Evolutionary conservation across 495 filamentous ascomycete genomes (phyloP).

Genomic region (Aspergillus ellipticus): DNA sequence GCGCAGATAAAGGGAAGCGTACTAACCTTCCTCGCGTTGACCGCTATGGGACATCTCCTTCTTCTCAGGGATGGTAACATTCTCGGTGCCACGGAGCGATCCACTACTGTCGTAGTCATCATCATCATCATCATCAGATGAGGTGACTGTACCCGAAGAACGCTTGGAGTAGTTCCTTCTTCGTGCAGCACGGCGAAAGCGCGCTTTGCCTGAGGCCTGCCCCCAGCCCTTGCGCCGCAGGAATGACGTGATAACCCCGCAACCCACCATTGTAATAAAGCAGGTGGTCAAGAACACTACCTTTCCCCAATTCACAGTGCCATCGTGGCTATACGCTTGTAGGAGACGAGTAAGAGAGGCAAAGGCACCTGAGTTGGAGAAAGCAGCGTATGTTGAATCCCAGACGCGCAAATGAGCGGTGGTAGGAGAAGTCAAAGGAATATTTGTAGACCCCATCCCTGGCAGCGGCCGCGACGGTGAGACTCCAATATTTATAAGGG

Average conservation of each 20-base stretch:
- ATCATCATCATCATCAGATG: constrained; percentile 45
- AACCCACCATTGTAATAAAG: constrained; percentile 39
- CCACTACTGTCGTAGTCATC: constrained; percentile 41
- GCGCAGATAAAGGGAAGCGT: too few species aligned
- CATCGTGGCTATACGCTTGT: constrained; percentile 26
- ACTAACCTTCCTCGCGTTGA: constrained; percentile 32
- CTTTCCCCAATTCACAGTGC: constrained; percentile 27
- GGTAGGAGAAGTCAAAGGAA: constrained; percentile 2
- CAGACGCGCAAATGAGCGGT: constrained; percentile 7
- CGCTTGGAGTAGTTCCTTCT: constrained; percentile 27
- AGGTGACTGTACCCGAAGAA: constrained; percentile 34
- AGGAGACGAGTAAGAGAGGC: constrained; percentile 19
- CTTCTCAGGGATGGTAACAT: constrained; percentile 16
- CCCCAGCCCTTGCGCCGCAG: constrained; percentile 23
- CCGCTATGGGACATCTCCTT: constrained; percentile 22
- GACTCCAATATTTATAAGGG: constrained; percentile 13
- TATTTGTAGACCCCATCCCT: constrained; percentile 15
- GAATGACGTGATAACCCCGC: constrained; percentile 35
- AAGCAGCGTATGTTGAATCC: constrained; percentile 9
- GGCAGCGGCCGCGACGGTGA: neutral
- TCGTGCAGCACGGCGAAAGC: constrained; percentile 21
- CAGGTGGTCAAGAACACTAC: constrained; percentile 37
- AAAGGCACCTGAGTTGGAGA: constrained; percentile 12
- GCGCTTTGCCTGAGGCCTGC: constrained; percentile 14
- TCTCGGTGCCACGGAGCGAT: constrained; percentile 32